A percentile compares a stretch with the other conserved stretches of the same genome.
These are phyloP conservation scores for Yamadazyma sp. DNA, from an alignment of 805 yeast species.

Conservation along the genomic window DNA sequence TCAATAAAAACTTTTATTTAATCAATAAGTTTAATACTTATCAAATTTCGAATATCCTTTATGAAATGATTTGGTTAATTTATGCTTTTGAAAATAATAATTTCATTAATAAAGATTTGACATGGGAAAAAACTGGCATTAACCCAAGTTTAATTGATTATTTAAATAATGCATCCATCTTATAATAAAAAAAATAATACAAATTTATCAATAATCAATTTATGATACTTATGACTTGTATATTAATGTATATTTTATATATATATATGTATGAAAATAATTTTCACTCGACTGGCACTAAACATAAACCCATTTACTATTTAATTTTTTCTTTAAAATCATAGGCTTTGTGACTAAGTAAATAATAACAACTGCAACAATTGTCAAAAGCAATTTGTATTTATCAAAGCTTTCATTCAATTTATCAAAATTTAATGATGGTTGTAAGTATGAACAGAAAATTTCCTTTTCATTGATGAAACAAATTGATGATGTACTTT, in stretches of 20 bases:
- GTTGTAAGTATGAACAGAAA: constrained; percentile 74
- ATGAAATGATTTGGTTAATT: constrained; percentile 40
- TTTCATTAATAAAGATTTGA: constrained; percentile 10
- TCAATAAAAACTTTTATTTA: constrained; percentile 25
- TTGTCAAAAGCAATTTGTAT: constrained; percentile 57
- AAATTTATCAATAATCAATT: too few species aligned
- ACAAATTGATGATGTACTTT: constrained; percentile 76
- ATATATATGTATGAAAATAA: neutral
- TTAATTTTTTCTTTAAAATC: constrained; percentile 52
- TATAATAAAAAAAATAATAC: neutral
- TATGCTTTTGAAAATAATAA: constrained; percentile 19
- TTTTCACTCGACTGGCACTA: neutral
- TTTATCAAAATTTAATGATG: constrained; percentile 81
- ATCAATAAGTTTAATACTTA: constrained; percentile 32
- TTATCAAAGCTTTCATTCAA: constrained; percentile 68
- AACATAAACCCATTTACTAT: constrained; percentile 47
- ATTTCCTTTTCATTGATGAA: constrained; percentile 57
- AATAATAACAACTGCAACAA: constrained; percentile 46
- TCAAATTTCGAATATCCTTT: constrained; percentile 32
- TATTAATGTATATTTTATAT: neutral
- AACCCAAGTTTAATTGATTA: constrained; percentile 11
- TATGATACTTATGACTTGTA: neutral
- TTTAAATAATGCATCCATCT: constrained; percentile 6
- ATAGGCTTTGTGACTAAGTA: constrained; percentile 55
- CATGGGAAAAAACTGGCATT: constrained; percentile 32